Base-by-base conservation (phyloP, 2,329 filamentous ascomycete genomes). In the Pseudofabraea citricarpa region DNA sequence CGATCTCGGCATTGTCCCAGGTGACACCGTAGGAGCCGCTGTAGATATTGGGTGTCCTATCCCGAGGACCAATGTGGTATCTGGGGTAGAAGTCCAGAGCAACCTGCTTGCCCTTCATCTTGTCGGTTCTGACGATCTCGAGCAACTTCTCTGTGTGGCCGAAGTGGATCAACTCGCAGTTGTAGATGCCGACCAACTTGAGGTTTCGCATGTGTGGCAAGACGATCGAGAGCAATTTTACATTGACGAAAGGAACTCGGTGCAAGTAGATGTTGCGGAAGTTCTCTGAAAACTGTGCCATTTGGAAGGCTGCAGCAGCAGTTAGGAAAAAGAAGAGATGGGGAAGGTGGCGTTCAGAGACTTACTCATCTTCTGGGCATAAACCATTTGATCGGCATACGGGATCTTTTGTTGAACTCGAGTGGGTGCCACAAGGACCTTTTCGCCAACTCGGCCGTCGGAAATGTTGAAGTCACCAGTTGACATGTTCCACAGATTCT, bases 241-340 rank as follows among this genome's bases (percentile, higher is more conserved):
- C 41, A 0, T 48, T 54, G 6, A 61, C 40, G 24, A 61, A 54
- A 4, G 51, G 51, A 9, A 55, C 43, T 4, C 55, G 44, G 23
- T 61, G 58, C 9, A 61, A 44, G 15, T 61, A 56, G 1, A 60
- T 29, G 4, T 51, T 55, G 13, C 49, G 36, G 16, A 58, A 45
- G 13, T 40, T 49, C 7, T 52, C 47, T 0, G 46, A 35, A 15
- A 53, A 56, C 37, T 59, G 55, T 3, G 42, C 43, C 13, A 55
- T 45, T 2, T 50, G 21, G 4, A 48, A 13, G 7, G 46, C 54
- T 57, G 20, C 3, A 26, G n/a, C 10, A 31, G 12, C 0, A 13
- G 33, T 42, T 36, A 37, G 23, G 6, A 35, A 23, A 5, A 18
- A 12, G 4, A 22, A 19, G 19, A n/a, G 4, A 32, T 33, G 3